Percentiles rank a stretch among this genome's conserved stretches.
Conservation (phyloP, 768 basidiomycete species). For the Hericium rajendrae region DNA sequence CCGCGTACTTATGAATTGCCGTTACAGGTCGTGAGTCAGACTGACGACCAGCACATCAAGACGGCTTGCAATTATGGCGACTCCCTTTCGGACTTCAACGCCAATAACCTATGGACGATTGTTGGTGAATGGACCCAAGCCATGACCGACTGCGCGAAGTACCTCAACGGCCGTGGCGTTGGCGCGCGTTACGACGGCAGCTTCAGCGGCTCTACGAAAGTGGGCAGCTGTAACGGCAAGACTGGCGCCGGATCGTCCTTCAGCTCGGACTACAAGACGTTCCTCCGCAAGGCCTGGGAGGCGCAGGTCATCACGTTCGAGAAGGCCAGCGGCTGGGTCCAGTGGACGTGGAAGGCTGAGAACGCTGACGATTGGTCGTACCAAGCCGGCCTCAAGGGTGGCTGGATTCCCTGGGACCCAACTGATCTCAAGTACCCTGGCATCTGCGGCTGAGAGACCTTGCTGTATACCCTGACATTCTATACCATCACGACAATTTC, state of each 20-base stretch:
- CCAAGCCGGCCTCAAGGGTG: conserved; percentile 65
- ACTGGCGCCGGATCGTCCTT: conserved; percentile 73
- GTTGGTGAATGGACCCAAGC: conserved; percentile 88
- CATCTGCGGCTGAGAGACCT: conserved; percentile 38
- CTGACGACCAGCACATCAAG: conserved; percentile 46
- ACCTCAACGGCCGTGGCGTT: conserved; percentile 74
- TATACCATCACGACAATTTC: too few species aligned
- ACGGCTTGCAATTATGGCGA: conserved; percentile 43
- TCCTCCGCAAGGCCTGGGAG: conserved; percentile 76
- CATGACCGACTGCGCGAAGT: conserved; percentile 67
- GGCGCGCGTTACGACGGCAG: conserved; percentile 53
- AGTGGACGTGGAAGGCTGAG: conserved; percentile 84
- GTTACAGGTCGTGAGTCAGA: conserved; percentile 35
- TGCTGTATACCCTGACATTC: neutral
- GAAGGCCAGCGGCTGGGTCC: conserved; percentile 62
- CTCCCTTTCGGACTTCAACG: conserved; percentile 34
- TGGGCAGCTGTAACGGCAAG: conserved; percentile 66
- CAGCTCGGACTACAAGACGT: conserved; percentile 69
- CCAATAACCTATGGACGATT: conserved; percentile 59
- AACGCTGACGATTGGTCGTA: conserved; percentile 86
- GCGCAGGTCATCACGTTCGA: conserved; percentile 76
- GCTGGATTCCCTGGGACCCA: conserved; percentile 74
- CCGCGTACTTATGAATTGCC: too few species aligned
- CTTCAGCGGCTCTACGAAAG: conserved; percentile 47
- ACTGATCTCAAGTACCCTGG: conserved; percentile 44